These are phyloP conservation scores for Gossypium lobatum DNA, from an alignment of 441 rosid genomes.

Conservation along the genomic window DNA sequence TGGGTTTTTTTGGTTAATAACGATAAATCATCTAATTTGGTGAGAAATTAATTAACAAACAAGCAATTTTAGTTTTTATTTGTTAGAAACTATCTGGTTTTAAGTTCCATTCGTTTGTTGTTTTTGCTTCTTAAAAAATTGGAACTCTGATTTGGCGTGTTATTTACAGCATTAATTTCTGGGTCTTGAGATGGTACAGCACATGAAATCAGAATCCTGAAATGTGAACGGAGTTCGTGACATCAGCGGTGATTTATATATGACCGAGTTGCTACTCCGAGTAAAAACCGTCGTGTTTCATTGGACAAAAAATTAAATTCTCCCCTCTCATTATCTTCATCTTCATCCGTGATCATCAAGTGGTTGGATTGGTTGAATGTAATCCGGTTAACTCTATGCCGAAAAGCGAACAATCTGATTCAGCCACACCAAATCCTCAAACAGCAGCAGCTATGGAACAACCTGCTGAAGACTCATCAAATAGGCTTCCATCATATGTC, in stretches of 20 bases:
- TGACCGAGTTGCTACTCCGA: neutral
- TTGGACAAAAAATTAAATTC: neutral
- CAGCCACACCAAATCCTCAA: conserved; percentile 34
- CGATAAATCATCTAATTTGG: neutral
- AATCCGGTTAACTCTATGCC: conserved; percentile 8
- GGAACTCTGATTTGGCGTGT: neutral
- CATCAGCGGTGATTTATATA: neutral
- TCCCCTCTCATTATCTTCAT: conserved; percentile 19
- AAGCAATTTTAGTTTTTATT: too few relatives aligned
- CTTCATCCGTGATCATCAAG: conserved; percentile 17
- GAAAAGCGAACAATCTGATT: neutral
- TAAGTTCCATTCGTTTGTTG: neutral
- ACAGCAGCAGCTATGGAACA: conserved; percentile 49
- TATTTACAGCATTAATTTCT: conserved; percentile 14
- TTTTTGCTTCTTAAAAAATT: neutral
- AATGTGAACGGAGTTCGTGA: neutral
- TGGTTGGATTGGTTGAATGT: neutral
- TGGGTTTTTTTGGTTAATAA: too few relatives aligned
- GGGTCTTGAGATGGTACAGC: conserved; percentile 17
- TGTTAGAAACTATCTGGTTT: too few relatives aligned
- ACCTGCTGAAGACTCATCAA: conserved; percentile 19
- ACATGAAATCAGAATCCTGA: conserved; percentile 25
- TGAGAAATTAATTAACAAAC: neutral
- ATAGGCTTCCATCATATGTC: conserved; percentile 46
- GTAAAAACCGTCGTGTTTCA: conserved; percentile 4